A percentile compares a stretch with the other conserved stretches of the same genome.
Evolutionary conservation across 2,329 filamentous ascomycete genomes (phyloP).

Genomic region (Elsinoe batatas): DNA sequence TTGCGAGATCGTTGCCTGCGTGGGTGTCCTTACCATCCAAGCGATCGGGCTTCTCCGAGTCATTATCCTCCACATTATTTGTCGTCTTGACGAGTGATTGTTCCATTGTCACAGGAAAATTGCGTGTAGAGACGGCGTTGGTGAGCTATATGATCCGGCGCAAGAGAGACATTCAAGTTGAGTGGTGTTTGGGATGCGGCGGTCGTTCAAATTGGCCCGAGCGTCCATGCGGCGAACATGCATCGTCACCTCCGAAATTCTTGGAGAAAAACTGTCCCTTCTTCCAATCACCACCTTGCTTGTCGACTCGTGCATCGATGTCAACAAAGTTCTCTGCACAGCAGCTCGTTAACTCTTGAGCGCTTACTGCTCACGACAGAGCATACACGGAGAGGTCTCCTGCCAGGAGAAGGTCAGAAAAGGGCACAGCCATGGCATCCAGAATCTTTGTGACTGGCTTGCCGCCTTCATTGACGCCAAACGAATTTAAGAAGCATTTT

Average conservation of each 20-base stretch:
- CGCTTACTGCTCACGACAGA: no score
- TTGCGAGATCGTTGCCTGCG: neutral
- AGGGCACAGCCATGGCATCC: constrained; percentile 46
- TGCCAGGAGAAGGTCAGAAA: no score
- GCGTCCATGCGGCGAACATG: neutral
- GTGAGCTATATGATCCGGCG: no score
- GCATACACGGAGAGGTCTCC: no score
- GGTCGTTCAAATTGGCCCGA: neutral
- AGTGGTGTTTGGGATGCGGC: neutral
- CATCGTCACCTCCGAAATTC: constrained; percentile 11
- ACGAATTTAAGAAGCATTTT: constrained; percentile 84
- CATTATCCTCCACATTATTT: neutral
- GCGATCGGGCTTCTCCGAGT: constrained; percentile 44
- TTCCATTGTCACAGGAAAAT: neutral
- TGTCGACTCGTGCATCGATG: neutral
- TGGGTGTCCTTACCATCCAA: constrained; percentile 53
- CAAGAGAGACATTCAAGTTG: no score
- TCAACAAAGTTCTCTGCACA: no score
- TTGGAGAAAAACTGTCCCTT: constrained; percentile 5
- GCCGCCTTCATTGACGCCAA: constrained; percentile 74
- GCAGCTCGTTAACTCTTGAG: no score
- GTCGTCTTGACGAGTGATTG: neutral
- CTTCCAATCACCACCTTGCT: neutral
- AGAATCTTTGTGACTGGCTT: constrained; percentile 63
- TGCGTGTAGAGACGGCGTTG: no score